phyloP scores from a whole-genome alignment of 2,329 filamentous ascomycete genomes.

The Biscogniauxia mediterranea region DNA sequence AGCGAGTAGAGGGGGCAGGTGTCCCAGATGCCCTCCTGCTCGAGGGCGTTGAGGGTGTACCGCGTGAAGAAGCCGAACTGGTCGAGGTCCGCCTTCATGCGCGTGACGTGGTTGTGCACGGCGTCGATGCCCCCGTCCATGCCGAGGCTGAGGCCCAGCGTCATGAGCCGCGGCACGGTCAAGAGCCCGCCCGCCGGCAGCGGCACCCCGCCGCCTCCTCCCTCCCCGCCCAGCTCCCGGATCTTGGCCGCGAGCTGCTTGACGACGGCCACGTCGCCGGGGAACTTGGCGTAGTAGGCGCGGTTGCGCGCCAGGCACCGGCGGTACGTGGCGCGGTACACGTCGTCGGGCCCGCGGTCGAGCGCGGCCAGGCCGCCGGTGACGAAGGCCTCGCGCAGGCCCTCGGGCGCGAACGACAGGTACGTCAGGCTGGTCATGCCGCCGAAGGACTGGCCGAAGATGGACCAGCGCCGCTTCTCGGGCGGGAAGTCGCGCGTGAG shows the following conservation, averaged over 20 bases:
- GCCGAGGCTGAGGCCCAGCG: slow-evolving; percentile 76
- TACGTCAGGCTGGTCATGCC: slow-evolving; percentile 85
- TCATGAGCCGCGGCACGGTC: slow-evolving; percentile 72
- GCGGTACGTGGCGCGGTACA: slow-evolving; percentile 70
- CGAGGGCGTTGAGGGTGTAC: slow-evolving; percentile 66
- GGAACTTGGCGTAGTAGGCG: slow-evolving; percentile 81
- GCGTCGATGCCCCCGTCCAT: slow-evolving; percentile 72
- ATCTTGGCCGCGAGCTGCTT: slow-evolving; percentile 66
- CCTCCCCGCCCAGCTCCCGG: slow-evolving; percentile 50
- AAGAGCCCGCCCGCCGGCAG: slow-evolving; percentile 72
- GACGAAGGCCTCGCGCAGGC: slow-evolving; percentile 78
- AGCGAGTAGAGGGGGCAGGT: slow-evolving; percentile 79
- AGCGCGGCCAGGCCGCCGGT: slow-evolving; percentile 82
- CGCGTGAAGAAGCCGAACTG: slow-evolving; percentile 74
- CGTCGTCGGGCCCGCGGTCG: slow-evolving; percentile 66
- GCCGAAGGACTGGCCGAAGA: slow-evolving; percentile 89
- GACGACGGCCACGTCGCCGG: slow-evolving; percentile 71
- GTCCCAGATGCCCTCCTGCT: slow-evolving; percentile 69
- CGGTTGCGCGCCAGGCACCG: slow-evolving; percentile 71
- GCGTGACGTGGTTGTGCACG: slow-evolving; percentile 72
- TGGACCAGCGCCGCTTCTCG: slow-evolving; percentile 75
- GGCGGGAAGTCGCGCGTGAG: slow-evolving; percentile 68
- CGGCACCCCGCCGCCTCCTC: slow-evolving; percentile 47
- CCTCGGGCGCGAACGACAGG: slow-evolving; percentile 74
- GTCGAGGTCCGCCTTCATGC: slow-evolving; percentile 69